These are phyloP conservation scores for Sungouiella thailandica DNA, from an alignment of 805 yeast species.

Conservation along the genomic window DNA sequence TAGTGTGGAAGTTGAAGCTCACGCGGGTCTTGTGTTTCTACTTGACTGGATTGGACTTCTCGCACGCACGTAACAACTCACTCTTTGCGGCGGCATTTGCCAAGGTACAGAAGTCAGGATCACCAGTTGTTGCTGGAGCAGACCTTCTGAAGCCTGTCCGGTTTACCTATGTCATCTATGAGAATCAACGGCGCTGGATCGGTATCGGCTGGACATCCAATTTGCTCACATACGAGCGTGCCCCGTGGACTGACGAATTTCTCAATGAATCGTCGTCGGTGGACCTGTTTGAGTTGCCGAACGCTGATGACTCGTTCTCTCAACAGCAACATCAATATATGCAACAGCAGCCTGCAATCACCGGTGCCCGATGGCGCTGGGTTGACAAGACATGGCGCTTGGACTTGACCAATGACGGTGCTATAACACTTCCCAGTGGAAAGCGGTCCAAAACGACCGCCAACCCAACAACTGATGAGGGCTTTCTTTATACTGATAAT, in stretches of 20 bases:
- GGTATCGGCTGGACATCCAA: conserved; percentile 98
- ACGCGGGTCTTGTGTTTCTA: conserved; percentile 72
- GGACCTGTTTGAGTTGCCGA: conserved; percentile 77
- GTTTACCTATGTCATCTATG: conserved; percentile 88
- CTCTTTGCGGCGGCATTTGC: conserved; percentile 53
- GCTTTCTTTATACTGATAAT: conserved; percentile 84
- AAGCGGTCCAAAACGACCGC: conserved; percentile 54
- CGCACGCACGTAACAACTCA: conserved; percentile 38
- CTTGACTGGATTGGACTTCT: conserved; percentile 81
- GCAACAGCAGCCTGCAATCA: conserved; percentile 28
- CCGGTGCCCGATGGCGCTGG: conserved; percentile 90
- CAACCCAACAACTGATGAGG: conserved; percentile 75
- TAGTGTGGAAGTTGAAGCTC: conserved; percentile 77
- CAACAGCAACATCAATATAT: conserved; percentile 26
- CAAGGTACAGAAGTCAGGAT: conserved; percentile 37
- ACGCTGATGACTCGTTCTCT: conserved; percentile 40
- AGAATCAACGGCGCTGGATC: conserved; percentile 94
- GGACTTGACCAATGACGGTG: conserved; percentile 85
- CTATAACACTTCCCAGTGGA: conserved; percentile 63
- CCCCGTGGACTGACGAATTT: conserved; percentile 97
- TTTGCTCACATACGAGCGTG: conserved; percentile 84
- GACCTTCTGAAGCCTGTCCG: conserved; percentile 46
- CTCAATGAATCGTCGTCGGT: conserved; percentile 78
- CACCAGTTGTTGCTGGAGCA: conserved; percentile 6
- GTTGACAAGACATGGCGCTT: conserved; percentile 89